These are phyloP conservation scores for Phytopythium ostracodes DNA, from an alignment of 352 stramenopile genomes.

Conservation along the genomic window DNA sequence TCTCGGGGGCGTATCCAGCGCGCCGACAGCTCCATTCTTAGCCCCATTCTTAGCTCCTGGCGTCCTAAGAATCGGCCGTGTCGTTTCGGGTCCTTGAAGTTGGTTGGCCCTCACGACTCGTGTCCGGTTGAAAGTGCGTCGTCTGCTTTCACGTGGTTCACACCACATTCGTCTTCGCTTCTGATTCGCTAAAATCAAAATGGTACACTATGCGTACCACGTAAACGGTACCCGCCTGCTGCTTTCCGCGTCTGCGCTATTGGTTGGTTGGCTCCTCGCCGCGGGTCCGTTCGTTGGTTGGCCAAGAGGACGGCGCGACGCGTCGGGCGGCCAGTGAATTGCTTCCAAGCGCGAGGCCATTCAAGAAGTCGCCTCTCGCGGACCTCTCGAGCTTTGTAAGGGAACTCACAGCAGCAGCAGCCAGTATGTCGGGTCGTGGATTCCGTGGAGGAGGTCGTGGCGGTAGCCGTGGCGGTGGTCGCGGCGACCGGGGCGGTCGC, in stretches of 20 bases:
- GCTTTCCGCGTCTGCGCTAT: neutral
- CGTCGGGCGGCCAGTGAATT: constrained; percentile 1
- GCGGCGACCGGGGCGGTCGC: constrained; percentile 47
- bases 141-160: neutral
- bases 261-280: constrained; percentile 6
- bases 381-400: neutral
- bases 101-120: too few relatives aligned
- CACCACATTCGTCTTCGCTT: neutral
- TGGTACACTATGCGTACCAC: neutral
- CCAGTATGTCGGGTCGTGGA: constrained; percentile 52
- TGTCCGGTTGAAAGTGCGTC: neutral
- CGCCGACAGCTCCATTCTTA: neutral
- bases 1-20: neutral
- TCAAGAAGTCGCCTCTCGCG: constrained; percentile 8
- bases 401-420: constrained; percentile 1
- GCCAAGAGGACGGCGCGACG: constrained; percentile 1
- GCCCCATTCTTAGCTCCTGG: too few relatives aligned
- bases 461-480: constrained; percentile 43
- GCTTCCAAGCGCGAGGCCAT: neutral
- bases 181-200: neutral
- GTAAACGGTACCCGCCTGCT: neutral
- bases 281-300: constrained; percentile 3
- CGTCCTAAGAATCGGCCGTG: neutral
- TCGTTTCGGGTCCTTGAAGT: neutral
- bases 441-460: constrained; percentile 55